Conservation (phyloP, 495 filamentous ascomycete genomes). For the Hypoxylon perforatum region DNA sequence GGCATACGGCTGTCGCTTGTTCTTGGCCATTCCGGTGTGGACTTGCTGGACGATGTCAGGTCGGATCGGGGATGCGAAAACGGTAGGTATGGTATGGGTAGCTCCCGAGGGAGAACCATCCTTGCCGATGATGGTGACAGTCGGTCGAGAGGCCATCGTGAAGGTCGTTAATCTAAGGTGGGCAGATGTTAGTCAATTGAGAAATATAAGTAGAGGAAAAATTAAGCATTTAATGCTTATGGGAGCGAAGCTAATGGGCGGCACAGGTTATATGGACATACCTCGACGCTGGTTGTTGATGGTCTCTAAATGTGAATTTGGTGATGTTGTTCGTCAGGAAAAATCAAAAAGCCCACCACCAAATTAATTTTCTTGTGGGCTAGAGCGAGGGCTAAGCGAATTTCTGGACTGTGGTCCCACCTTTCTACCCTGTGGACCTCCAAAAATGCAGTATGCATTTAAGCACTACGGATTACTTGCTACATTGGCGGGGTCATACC, state of each 20-base stretch:
- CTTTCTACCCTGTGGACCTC: not conserved
- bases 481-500: too few relatives aligned
- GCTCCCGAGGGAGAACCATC: constrained; percentile 89
- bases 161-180: constrained; percentile 41
- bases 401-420: constrained; percentile 21
- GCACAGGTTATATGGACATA: constrained; percentile 29
- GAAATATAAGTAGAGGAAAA: constrained; percentile 4
- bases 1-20: constrained; percentile 99
- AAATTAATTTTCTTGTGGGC: constrained; percentile 50
- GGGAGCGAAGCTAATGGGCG: not conserved
- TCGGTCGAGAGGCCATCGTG: constrained; percentile 93
- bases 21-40: constrained; percentile 99
- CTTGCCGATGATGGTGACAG: constrained; percentile 91
- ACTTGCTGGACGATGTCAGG: constrained; percentile 99
- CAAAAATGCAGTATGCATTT: constrained; percentile 13
- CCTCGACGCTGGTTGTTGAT: constrained; percentile 46
- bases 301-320: constrained; percentile 38
- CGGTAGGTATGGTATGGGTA: constrained; percentile 88
- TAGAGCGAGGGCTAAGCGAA: constrained; percentile 48
- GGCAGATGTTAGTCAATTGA: constrained; percentile 25
- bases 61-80: constrained; percentile 96
- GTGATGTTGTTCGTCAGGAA: constrained; percentile 37
- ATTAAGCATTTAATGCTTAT: not conserved
- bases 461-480: not conserved
- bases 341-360: constrained; percentile 33